Evolutionary conservation across 371 early-diverging fungal species (phyloP).

Genomic region (Mucor velutinosus): DNA sequence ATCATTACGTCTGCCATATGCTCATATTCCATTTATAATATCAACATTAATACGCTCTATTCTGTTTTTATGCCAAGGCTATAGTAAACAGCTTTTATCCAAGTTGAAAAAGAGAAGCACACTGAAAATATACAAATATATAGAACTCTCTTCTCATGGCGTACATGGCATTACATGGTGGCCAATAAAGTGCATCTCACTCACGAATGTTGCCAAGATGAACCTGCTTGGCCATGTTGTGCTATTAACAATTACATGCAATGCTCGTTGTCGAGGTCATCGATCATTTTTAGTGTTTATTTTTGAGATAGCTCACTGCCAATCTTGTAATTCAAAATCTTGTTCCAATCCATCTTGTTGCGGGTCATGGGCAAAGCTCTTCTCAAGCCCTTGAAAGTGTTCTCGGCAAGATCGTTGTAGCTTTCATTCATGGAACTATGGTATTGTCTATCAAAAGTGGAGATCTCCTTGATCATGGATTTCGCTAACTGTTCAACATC

Average conservation of each 20-base stretch:
- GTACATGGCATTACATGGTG: neutral
- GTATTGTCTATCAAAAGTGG: constrained; percentile 77
- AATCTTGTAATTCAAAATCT: constrained; percentile 65
- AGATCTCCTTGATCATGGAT: constrained; percentile 65
- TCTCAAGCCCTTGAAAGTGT: constrained; percentile 89
- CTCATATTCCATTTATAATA: neutral
- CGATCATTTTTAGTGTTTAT: constrained; percentile 12
- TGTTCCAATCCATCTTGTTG: constrained; percentile 93
- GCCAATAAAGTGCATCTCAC: neutral
- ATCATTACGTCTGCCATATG: neutral
- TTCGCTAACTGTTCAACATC: constrained; percentile 53
- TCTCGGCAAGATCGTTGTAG: constrained; percentile 78
- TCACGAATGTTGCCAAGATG: neutral
- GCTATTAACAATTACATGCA: neutral
- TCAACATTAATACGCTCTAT: neutral
- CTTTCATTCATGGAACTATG: constrained; percentile 84
- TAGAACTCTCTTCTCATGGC: neutral
- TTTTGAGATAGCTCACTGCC: constrained; percentile 55
- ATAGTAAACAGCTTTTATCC: neutral
- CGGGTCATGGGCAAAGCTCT: constrained; percentile 91
- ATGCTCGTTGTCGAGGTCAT: neutral
- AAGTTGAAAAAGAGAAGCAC: neutral
- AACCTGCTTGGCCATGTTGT: neutral
- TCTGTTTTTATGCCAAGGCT: neutral
- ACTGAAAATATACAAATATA: neutral